These are phyloP conservation scores for Citrullus mucosospermus DNA, from an alignment of 306 rosid species.

Conservation along the genomic window DNA sequence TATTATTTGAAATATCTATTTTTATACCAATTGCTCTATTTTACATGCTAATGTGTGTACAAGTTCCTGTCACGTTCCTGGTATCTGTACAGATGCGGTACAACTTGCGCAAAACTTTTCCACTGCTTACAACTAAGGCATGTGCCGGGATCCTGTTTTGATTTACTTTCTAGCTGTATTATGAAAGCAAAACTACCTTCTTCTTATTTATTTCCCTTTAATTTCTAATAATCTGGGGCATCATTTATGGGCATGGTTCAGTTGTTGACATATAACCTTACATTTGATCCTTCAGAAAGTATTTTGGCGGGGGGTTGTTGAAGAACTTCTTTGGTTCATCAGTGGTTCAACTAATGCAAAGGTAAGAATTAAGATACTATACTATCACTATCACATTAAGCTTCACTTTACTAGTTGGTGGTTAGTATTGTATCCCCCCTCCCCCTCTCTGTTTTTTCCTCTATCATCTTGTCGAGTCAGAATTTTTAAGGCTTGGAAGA, in stretches of 20 bases:
- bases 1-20: constrained; percentile 9
- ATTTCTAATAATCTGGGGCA: neutral
- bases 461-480: neutral
- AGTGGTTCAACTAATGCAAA: constrained; percentile 96
- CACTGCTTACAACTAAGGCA: constrained; percentile 94
- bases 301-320: constrained; percentile 97
- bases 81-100: constrained; percentile 58
- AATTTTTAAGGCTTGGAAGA: neutral
- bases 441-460: neutral
- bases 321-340: constrained; percentile 97
- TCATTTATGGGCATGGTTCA: neutral
- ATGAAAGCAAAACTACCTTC: neutral
- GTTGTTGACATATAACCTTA: neutral
- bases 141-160: constrained; percentile 15
- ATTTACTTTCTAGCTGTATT: neutral
- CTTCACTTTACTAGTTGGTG: neutral
- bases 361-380: constrained; percentile 28
- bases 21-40: neutral
- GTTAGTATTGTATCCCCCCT: neutral
- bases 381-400: neutral
- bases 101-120: constrained; percentile 76
- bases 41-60: neutral
- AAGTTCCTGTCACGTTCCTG: constrained; percentile 11
- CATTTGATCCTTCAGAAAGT: constrained; percentile 58
- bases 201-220: neutral